Percentiles rank a stretch among this genome's conserved stretches.
phyloP scores from a whole-genome alignment of 371 early-diverging fungal genomes.

The Lichtheimia ornata region DNA sequence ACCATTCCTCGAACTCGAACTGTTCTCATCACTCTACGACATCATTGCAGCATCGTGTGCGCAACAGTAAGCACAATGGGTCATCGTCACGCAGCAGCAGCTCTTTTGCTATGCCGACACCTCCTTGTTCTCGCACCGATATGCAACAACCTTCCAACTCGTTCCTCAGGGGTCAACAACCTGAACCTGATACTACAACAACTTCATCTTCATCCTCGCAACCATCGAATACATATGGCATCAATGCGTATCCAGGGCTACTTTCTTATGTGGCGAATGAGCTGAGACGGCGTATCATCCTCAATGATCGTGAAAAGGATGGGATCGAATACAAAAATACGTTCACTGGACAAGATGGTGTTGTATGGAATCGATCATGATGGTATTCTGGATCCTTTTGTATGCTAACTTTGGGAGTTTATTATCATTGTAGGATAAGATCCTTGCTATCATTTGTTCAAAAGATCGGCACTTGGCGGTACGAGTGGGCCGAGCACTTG shows the following conservation, averaged over 20 bases:
- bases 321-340: slow-evolving; percentile 70
- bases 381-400: background rate
- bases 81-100: no score
- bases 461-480: slow-evolving; percentile 70
- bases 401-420: background rate
- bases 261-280: slow-evolving; percentile 77
- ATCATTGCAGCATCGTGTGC: no score
- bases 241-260: slow-evolving; percentile 61
- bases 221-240: background rate
- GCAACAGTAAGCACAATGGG: no score
- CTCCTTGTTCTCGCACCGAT: background rate
- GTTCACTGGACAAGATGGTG: slow-evolving; percentile 77
- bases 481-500: slow-evolving; percentile 68
- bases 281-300: slow-evolving; percentile 54
- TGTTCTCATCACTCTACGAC: no score
- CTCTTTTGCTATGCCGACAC: background rate
- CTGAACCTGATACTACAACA: no score
- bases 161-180: no score
- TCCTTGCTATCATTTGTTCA: slow-evolving; percentile 53
- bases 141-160: no score
- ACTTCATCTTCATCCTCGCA: no score
- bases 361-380: slow-evolving; percentile 33
- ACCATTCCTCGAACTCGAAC: no score
- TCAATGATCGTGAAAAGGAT: slow-evolving; percentile 63
- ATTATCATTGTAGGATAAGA: slow-evolving; percentile 63